Conservation (phyloP, 2,329 filamentous ascomycete genomes). For the Aspergillus aculeatinus region DNA sequence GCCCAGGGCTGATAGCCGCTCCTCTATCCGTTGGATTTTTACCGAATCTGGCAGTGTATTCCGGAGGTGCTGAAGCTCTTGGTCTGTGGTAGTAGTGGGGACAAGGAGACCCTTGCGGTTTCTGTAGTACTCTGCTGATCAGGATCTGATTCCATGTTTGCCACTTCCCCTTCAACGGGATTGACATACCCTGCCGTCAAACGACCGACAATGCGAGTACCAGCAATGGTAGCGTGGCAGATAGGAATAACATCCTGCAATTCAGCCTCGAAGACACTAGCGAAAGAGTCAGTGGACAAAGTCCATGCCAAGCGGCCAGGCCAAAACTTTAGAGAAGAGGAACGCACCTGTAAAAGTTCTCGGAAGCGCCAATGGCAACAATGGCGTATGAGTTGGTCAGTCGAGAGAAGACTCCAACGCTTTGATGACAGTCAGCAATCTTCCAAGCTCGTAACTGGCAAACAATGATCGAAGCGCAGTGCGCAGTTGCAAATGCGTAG, state of each 20-base stretch:
- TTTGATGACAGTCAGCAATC: constrained; percentile 39
- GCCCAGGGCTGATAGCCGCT: constrained; percentile 89
- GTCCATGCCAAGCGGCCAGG: background rate
- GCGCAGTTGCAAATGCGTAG: background rate
- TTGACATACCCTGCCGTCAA: constrained; percentile 78
- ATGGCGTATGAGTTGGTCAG: constrained; percentile 97
- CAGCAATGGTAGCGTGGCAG: constrained; percentile 93
- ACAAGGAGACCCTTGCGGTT: constrained; percentile 97
- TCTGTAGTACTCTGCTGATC: constrained; percentile 43
- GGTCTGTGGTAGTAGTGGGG: constrained; percentile 92
- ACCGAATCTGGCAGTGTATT: constrained; percentile 90
- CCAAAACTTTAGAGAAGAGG: background rate
- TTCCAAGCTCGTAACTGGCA: background rate
- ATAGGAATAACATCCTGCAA: constrained; percentile 96
- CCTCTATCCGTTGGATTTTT: constrained; percentile 96
- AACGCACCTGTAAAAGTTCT: constrained; percentile 91
- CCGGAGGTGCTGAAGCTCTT: constrained; percentile 94
- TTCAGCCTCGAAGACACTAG: constrained; percentile 92
- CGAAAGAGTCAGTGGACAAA: background rate
- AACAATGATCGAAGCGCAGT: background rate
- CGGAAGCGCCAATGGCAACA: constrained; percentile 88
- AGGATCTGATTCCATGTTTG: background rate
- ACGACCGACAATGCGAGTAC: constrained; percentile 91
- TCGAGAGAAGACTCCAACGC: constrained; percentile 93
- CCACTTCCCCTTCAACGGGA: background rate